Evolutionary conservation across 1,284 basidiomycete species (phyloP).

Genomic region (Cutaneotrichosporon curvatum): DNA sequence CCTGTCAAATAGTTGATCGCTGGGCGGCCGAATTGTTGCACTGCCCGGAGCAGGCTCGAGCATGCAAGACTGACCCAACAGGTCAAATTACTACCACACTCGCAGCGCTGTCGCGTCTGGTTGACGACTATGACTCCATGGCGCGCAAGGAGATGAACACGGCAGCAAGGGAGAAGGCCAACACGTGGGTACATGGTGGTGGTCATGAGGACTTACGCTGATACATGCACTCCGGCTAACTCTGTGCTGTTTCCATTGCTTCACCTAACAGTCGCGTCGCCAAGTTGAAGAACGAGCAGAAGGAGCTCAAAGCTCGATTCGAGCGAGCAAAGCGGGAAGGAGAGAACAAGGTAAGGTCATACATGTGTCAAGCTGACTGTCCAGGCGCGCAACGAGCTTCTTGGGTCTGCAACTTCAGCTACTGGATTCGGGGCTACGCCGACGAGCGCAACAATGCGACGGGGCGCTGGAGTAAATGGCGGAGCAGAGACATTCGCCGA

Average conservation of each 20-base stretch:
- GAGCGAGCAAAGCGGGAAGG: constrained; percentile 45
- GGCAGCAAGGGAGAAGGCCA: constrained; percentile 87
- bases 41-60: neutral
- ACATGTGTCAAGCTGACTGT: neutral
- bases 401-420: constrained; percentile 22
- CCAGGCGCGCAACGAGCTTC: constrained; percentile 2
- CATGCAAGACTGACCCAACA: too few relatives aligned
- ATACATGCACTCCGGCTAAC: too few relatives aligned
- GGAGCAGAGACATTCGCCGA: constrained; percentile 44
- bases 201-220: too few relatives aligned
- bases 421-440: constrained; percentile 20
- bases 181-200: constrained; percentile 67
- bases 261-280: constrained; percentile 47
- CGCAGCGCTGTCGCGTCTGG: constrained; percentile 80
- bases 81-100: constrained; percentile 92
- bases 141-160: constrained; percentile 88
- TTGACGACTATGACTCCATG: constrained; percentile 95
- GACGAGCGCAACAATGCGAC: constrained; percentile 41
- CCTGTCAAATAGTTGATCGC: too few relatives aligned
- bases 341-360: constrained; percentile 35
- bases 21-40: too few relatives aligned
- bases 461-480: constrained; percentile 48
- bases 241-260: too few relatives aligned
- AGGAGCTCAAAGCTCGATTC: constrained; percentile 46
- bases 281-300: constrained; percentile 47